Conservation (phyloP, 306 rosid species). For the Fagus crenata region DNA sequence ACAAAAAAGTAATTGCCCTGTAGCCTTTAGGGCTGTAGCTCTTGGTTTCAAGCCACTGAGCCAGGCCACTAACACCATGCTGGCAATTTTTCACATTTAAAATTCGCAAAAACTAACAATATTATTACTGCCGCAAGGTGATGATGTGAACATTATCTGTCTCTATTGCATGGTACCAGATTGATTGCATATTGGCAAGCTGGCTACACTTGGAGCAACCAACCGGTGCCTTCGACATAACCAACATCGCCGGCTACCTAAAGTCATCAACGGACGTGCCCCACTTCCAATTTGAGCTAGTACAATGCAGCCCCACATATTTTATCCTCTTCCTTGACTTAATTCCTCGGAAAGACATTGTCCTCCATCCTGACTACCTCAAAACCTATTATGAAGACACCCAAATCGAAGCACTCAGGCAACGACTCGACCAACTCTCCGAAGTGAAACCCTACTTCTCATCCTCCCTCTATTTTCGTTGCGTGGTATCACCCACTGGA, state of each 20-base stretch:
- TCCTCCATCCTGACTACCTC: constrained; percentile 29
- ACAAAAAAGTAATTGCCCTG: no score
- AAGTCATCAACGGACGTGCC: constrained; percentile 30
- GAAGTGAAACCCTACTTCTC: constrained; percentile 34
- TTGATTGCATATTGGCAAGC: constrained; percentile 30
- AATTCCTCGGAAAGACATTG: constrained; percentile 28
- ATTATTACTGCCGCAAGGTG: neutral
- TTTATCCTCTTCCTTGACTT: constrained; percentile 34
- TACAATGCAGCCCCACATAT: constrained; percentile 27
- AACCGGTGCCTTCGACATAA: constrained; percentile 30
- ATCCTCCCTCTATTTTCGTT: constrained; percentile 28
- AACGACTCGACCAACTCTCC: neutral
- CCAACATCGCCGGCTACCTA: constrained; percentile 29
- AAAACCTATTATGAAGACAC: constrained; percentile 26
- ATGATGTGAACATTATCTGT: neutral
- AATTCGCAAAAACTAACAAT: no score
- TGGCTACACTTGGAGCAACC: constrained; percentile 37
- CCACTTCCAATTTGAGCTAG: constrained; percentile 35
- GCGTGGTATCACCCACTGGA: constrained; percentile 29
- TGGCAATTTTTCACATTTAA: no score
- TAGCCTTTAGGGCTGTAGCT: no score
- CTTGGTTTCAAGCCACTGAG: no score
- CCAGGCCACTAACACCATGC: no score
- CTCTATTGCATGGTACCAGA: constrained; percentile 4
- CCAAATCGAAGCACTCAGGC: constrained; percentile 14